Evolutionary conservation across 257 asterid species (phyloP), one percentile per base, ranked within the genome.

Genomic region (Galeopsis tetrahit): DNA sequence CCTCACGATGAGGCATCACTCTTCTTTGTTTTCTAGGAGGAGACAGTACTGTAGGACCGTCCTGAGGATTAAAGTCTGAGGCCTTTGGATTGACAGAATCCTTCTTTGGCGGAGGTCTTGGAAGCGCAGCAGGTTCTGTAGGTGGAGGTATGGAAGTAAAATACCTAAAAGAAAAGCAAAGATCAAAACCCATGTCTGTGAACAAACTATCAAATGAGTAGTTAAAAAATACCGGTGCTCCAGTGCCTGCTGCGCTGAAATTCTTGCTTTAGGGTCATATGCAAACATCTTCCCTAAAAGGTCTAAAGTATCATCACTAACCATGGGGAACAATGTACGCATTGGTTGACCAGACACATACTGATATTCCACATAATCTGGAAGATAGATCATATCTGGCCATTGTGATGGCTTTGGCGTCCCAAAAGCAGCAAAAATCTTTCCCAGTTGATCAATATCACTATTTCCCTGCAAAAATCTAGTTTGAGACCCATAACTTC

Each of bases 1-100:
- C 95, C 80, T 91, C 97, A 33, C 92, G 97, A 15, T 85, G 78
- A 44, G 97, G 92, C 96, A 88, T 92, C 79, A 95, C 97, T 78
- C 98, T 89, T 82, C 98, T 88, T 46, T 87, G 85, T 88, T 92
- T 95, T 81, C 98, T 88, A 63, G 96, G 99, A 68, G 99, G 99
- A 73, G 99, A 95, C 79, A 92, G 78, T 32, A 94, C 95, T 28
- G 91, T 84, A 2, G 99, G 98, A 60, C 96, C 95, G 61, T 82
- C 92, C 51, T 63, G 85, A 56, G 91, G 79, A 79, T 83, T 85
- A 76, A 85, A 78, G 70, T 88, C 96, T 44, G 86, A 68, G 73
- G 66, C 87, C 79, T 77, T 85, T 58, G 95, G 74, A 79, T 75
- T 81, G 58, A 70, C 62, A 1, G 95, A 59, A 14, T 94, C 98